A percentile compares a stretch with the other conserved stretches of the same genome.
phyloP scores from a whole-genome alignment of 2,329 filamentous ascomycete genomes.

The Fusarium globosum region DNA sequence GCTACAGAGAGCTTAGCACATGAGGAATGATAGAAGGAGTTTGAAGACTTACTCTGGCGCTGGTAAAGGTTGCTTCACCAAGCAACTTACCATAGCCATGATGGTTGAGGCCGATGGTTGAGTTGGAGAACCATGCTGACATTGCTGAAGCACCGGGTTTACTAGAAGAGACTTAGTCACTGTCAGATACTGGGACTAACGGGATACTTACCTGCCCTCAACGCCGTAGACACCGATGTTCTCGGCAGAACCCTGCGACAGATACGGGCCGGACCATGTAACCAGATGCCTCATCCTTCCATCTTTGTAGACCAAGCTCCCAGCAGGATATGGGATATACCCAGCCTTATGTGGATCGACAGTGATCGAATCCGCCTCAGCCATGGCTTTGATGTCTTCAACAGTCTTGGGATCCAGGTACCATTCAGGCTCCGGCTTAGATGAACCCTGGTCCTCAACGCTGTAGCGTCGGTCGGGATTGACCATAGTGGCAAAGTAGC shows the following conservation, averaged over 20 bases:
- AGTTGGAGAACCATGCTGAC: slow-evolving; percentile 57
- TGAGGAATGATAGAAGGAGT: accelerated
- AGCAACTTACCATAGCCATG: slow-evolving; percentile 57
- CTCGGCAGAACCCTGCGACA: slow-evolving; percentile 52
- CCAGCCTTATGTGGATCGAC: slow-evolving; percentile 61
- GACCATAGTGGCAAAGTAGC: slow-evolving; percentile 60
- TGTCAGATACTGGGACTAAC: accelerated
- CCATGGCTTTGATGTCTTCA: slow-evolving; percentile 53
- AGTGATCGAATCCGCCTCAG: slow-evolving; percentile 57
- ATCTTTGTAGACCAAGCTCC: slow-evolving; percentile 57
- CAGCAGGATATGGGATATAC: slow-evolving; percentile 60
- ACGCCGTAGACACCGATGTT: slow-evolving; percentile 58
- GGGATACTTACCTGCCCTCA: slow-evolving; percentile 52
- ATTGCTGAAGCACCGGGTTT: slow-evolving; percentile 60
- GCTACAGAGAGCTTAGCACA: slow-evolving; percentile 26
- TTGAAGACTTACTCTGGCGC: slow-evolving; percentile 48
- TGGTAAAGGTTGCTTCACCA: slow-evolving; percentile 57
- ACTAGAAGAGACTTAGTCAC: slow-evolving; percentile 10
- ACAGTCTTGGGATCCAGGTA: slow-evolving; percentile 51
- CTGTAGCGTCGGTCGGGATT: slow-evolving; percentile 44
- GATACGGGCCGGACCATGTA: slow-evolving; percentile 56
- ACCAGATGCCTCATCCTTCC: slow-evolving; percentile 56
- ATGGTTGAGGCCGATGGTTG: slow-evolving; percentile 54
- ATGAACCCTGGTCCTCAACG: background rate
- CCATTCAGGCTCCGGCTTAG: slow-evolving; percentile 48